phyloP scores from a whole-genome alignment of 2,329 filamentous ascomycete genomes.

The Blastomyces emzantsi region DNA sequence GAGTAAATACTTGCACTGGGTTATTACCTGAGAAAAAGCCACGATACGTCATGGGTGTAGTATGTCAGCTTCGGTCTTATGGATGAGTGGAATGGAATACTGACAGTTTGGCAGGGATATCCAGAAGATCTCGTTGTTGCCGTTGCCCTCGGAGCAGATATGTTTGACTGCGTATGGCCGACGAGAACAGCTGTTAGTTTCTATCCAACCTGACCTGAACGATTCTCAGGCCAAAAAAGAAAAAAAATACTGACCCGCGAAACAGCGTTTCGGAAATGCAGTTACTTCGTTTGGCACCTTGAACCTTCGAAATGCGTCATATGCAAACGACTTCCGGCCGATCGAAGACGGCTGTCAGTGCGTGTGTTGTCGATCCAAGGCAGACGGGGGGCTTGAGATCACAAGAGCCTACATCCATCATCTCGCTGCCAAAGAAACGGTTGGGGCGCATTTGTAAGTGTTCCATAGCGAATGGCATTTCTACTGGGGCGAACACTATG shows the following conservation, averaged over 20 bases:
- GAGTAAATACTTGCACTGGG: slow-evolving; percentile 71
- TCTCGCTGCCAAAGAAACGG: slow-evolving; percentile 87
- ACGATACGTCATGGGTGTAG: slow-evolving; percentile 98
- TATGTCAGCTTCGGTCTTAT: slow-evolving; percentile 27
- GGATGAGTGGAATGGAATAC: slow-evolving; percentile 10
- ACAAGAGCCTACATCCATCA: slow-evolving; percentile 88
- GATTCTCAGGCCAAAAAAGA: not conserved
- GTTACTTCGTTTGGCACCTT: slow-evolving; percentile 73
- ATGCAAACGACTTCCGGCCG: slow-evolving; percentile 69
- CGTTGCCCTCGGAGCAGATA: slow-evolving; percentile 88
- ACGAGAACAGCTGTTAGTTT: slow-evolving; percentile 69
- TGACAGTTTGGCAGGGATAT: slow-evolving; percentile 53
- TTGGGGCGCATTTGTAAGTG: slow-evolving; percentile 61
- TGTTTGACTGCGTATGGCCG: slow-evolving; percentile 99
- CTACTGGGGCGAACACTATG: not conserved
- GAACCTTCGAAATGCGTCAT: slow-evolving; percentile 70
- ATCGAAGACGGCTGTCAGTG: slow-evolving; percentile 79
- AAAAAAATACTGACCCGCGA: not conserved
- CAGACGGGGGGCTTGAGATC: slow-evolving; percentile 65
- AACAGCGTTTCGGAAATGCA: slow-evolving; percentile 78
- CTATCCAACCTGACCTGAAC: not conserved
- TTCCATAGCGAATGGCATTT: not conserved
- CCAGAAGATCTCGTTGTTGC: slow-evolving; percentile 93
- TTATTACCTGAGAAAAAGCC: slow-evolving; percentile 84
- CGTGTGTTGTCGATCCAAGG: slow-evolving; percentile 59